Percentiles rank a stretch among this genome's conserved stretches.
These are phyloP conservation scores for Curvularia sp. DNA, from an alignment of 2,329 filamentous ascomycete genomes.

Conservation along the genomic window DNA sequence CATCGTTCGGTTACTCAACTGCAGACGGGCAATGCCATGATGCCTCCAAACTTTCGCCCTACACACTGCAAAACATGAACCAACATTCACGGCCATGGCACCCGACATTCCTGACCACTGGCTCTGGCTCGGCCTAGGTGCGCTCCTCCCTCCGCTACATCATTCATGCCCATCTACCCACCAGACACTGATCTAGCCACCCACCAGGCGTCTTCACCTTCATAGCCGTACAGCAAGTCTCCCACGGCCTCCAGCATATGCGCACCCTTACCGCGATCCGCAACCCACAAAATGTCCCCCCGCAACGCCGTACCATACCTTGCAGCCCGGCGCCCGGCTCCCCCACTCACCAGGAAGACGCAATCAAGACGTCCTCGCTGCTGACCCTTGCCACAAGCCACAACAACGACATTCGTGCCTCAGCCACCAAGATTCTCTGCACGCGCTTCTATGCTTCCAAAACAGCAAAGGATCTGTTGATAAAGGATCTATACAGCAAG, in stretches of 20 bases:
- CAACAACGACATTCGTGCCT: constrained; percentile 54
- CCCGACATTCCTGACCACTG: constrained; percentile 53
- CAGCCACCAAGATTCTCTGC: constrained; percentile 49
- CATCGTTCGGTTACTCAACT: constrained; percentile 20
- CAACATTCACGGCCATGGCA: constrained; percentile 37
- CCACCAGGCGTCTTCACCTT: constrained; percentile 62
- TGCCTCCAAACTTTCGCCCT: constrained; percentile 5
- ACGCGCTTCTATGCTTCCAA: constrained; percentile 41
- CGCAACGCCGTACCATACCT: constrained; percentile 11
- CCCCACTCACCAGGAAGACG: constrained; percentile 69
- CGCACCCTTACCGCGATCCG: constrained; percentile 72
- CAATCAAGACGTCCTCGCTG: constrained; percentile 53
- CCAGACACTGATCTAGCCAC: constrained; percentile 42
- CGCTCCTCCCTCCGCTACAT: not conserved
- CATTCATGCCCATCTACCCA: constrained; percentile 49
- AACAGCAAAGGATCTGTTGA: constrained; percentile 26
- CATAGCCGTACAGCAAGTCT: constrained; percentile 64
- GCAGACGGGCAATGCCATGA: constrained; percentile 4
- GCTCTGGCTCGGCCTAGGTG: constrained; percentile 57
- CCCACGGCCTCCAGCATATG: constrained; percentile 64
- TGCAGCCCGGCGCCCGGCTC: constrained; percentile 66
- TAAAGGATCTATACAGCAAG: constrained; percentile 35
- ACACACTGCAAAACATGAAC: constrained; percentile 21
- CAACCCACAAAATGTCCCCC: constrained; percentile 64
- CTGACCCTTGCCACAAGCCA: constrained; percentile 49